Evolutionary conservation across 257 asterid genomes (phyloP).

Genomic region (Buddleja alternifolia): DNA sequence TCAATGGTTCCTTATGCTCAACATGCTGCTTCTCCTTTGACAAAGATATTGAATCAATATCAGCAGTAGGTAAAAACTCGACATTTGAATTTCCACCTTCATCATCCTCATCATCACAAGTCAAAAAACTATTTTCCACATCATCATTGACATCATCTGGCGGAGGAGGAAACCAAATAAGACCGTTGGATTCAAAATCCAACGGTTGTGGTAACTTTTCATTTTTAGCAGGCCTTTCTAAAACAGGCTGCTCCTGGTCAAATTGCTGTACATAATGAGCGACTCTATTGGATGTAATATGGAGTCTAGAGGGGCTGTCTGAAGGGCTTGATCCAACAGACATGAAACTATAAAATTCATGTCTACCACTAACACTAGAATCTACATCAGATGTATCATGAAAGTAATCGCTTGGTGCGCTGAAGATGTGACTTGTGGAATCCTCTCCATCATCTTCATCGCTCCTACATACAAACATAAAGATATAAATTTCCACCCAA

Average conservation of each 20-base stretch:
- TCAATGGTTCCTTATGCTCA: conserved; percentile 57
- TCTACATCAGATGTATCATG: conserved; percentile 76
- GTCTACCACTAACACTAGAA: conserved; percentile 77
- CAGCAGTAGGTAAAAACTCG: conserved; percentile 40
- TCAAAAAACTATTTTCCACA: conserved; percentile 58
- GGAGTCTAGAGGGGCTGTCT: conserved; percentile 79
- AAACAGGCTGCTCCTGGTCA: conserved; percentile 60
- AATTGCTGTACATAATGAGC: conserved; percentile 66
- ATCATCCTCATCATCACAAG: conserved; percentile 83
- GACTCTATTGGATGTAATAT: conserved; percentile 51
- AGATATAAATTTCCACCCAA: not conserved
- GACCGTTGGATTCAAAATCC: conserved; percentile 76
- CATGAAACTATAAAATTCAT: conserved; percentile 58
- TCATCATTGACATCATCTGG: conserved; percentile 63
- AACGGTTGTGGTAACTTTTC: conserved; percentile 49
- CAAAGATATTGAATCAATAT: conserved; percentile 40
- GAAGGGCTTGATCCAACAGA: conserved; percentile 84
- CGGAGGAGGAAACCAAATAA: conserved; percentile 89
- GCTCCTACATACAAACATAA: conserved; percentile 54
- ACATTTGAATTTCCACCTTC: conserved; percentile 61
- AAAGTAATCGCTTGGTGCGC: conserved; percentile 57
- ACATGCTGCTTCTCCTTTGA: conserved; percentile 51
- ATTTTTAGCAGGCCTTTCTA: conserved; percentile 53
- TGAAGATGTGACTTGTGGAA: conserved; percentile 52
- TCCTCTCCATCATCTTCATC: conserved; percentile 83